A percentile compares a stretch with the other conserved stretches of the same genome.
phyloP scores from a whole-genome alignment of 129 eudicot genomes.

The Cynara cardunculus region DNA sequence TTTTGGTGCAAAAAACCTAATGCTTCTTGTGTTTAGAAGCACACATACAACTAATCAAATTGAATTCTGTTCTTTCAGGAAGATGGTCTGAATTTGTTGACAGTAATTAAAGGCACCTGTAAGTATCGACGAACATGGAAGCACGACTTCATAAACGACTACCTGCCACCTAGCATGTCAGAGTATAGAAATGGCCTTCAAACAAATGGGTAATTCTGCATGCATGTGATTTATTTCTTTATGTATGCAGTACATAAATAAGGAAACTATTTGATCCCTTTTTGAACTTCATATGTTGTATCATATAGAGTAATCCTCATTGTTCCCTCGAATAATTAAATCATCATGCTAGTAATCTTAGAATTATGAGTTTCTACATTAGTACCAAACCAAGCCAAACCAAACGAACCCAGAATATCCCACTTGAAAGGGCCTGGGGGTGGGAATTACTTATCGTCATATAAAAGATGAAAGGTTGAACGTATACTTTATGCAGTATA shows the following conservation, averaged over 20 bases:
- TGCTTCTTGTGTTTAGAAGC: constrained; percentile 6
- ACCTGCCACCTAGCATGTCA: constrained; percentile 75
- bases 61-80: constrained; percentile 50
- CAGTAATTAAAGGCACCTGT: constrained; percentile 52
- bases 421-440: background rate
- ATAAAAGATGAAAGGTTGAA: background rate
- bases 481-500: background rate
- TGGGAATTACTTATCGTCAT: background rate
- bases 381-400: background rate
- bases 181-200: constrained; percentile 54
- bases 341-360: background rate
- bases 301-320: background rate
- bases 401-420: background rate
- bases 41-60: background rate
- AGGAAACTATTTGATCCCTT: background rate
- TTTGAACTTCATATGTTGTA: background rate
- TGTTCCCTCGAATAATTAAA: background rate
- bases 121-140: constrained; percentile 61
- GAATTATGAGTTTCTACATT: background rate
- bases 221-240: background rate
- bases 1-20: background rate
- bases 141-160: constrained; percentile 69
- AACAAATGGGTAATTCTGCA: constrained; percentile 38
- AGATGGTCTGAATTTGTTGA: constrained; percentile 79
- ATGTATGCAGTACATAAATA: constrained; percentile 4